Base-by-base conservation (phyloP, 768 basidiomycete genomes). In the Pulveroboletus frians region DNA sequence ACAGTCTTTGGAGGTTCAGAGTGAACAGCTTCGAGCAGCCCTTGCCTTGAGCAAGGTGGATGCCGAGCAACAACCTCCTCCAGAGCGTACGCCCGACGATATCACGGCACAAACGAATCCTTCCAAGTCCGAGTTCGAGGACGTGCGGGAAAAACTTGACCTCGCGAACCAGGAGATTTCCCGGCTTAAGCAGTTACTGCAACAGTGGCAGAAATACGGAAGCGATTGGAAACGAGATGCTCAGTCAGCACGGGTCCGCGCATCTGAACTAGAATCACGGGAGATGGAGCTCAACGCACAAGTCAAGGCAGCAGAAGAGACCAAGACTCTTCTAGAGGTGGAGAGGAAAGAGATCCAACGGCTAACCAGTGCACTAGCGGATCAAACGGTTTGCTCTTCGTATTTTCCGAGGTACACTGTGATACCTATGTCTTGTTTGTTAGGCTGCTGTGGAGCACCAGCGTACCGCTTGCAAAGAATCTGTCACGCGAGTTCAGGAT, bases 171-270 rank as follows among this genome's bases (percentile, higher is more conserved):
- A 48, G 34, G 62, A 63, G 15, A 37, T 60, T 31, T 32, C 1
- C 21, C 57, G 62, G 10, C 53, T 65, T 10, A 62, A 49, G 29
- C 47, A 37, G n/a, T n/a, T 60, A 15, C 17, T 65, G 18, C 38
- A 50, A 11, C 46, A 62, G 29, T 63, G 63, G 62, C 58, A 62
- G 35, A 59, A 48, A 46, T 63, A 63, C 14, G 63, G 53, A 31
- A 50, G 30, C 13, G 53, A 65, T 2, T 59, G 63, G 57, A 65
- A 65, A 43, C 54, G 51, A 8, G 57, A 57, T 11, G 53, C 62
- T 34, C 57, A 59, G 34, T 17, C 26, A 37, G 47, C 53, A n/a
- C 51, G 50, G 13, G 15, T 4, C 23, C 57, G 62, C 23, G 34
- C 17, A 21, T 43, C 44, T 18, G 57, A 54, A 46, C 40, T 58